Evolutionary conservation across 2,329 filamentous ascomycete genomes (phyloP), one percentile per base, ranked within the genome.

Genomic region (Canariomyces notabilis): DNA sequence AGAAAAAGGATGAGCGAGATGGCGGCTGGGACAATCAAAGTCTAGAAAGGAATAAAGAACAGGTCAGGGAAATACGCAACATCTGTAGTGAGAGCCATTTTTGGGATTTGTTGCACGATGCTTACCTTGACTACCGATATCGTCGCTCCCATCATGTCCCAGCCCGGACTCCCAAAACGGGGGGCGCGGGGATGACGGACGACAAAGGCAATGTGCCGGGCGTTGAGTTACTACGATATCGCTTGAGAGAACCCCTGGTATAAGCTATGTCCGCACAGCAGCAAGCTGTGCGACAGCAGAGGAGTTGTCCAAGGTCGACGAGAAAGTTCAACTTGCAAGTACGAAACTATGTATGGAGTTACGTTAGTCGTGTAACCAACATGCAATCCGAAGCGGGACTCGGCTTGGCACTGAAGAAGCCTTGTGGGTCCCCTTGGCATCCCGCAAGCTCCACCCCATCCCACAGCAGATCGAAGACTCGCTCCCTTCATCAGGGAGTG

Each of bases 1-100:
- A 89, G 65, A 65, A 87, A 90, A 55, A 88, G 68, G 51, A 77
- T 65, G 38, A 89, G 73, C 37, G 85, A 85, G 60, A 89, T 82
- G 60, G 83, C 59, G 43, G 84, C 84, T 26, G 86, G 85, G 53
- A 87, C 69, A 57, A 88, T 64, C 52, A 89, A 68, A 5, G 82
- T 85, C 85, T 89, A 59, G 6, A 6, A 22, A 6, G 34, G 40
- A 39, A 41, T 29, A 15, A 6, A 35, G 40, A 39, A 41, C 29
- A 15, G 14, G 32, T 40, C 29, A 42, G 35, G n/a, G n/a, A 16
- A 31, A 37, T 32, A 14, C n/a, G 19, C 14, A 11, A 9, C 7
- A 11, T 31, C 14, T 29, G 4, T 12, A 9, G 26, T 9, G 26
- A 12, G 26, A 29, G 4, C 9, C 26, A 4, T 4, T 29, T 29